Conservation (phyloP, 2,329 filamentous ascomycete species). For the Achaetomium macrosporum region DNA sequence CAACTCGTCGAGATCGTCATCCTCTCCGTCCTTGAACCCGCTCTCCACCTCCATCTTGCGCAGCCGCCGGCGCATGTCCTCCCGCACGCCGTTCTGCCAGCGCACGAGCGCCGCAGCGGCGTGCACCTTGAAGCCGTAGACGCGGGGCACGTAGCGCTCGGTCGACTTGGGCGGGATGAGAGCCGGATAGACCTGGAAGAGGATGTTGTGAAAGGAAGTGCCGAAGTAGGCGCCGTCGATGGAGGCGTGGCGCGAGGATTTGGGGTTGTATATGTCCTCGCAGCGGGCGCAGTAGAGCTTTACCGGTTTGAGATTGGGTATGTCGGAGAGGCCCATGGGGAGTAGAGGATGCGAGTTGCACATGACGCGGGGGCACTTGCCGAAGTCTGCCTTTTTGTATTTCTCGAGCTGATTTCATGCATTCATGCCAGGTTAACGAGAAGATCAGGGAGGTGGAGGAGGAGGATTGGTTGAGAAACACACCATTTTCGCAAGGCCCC, state of each 20-base stretch:
- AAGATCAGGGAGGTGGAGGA: neutral
- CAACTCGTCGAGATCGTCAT: constrained; percentile 34
- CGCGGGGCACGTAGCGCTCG: constrained; percentile 79
- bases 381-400: constrained; percentile 97
- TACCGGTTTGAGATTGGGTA: constrained; percentile 80
- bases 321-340: constrained; percentile 89
- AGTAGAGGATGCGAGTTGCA: constrained; percentile 90
- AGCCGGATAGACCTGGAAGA: constrained; percentile 95
- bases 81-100: constrained; percentile 80
- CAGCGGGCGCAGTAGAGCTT: constrained; percentile 97
- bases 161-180: constrained; percentile 81
- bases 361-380: constrained; percentile 94
- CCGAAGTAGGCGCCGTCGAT: constrained; percentile 99
- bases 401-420: constrained; percentile 75
- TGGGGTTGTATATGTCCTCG: constrained; percentile 98
- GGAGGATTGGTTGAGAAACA: constrained; percentile 20
- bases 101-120: constrained; percentile 78
- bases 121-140: constrained; percentile 96
- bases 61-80: constrained; percentile 75
- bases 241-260: constrained; percentile 87
- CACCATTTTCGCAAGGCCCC: constrained; percentile 95
- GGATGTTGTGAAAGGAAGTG: constrained; percentile 96
- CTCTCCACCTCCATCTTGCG: constrained; percentile 66
- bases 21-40: constrained; percentile 68
- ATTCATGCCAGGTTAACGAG: neutral